These are phyloP conservation scores for Austropuccinia psidii DNA, from an alignment of 1,284 basidiomycete genomes.

Conservation along the genomic window DNA sequence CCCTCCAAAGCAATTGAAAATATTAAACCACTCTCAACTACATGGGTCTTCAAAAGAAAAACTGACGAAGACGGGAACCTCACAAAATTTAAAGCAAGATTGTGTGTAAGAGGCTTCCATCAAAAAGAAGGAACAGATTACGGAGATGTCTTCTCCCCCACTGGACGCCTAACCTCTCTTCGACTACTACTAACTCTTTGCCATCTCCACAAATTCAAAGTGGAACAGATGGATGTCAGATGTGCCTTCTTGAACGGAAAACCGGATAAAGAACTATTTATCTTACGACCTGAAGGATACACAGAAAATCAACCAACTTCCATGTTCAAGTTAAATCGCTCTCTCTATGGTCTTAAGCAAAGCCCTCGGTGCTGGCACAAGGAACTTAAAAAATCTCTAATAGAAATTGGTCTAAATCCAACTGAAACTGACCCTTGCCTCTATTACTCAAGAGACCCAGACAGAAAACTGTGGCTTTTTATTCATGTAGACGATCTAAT, in stretches of 20 bases:
- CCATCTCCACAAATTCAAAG: not conserved
- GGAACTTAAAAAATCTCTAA: not conserved
- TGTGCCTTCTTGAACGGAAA: not conserved
- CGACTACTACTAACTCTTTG: not conserved
- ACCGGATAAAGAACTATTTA: not conserved
- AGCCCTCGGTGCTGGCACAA: not conserved
- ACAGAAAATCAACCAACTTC: not conserved
- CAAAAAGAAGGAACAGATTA: constrained; percentile 12
- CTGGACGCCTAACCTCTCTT: not conserved
- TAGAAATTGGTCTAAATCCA: not conserved
- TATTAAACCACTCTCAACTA: not conserved
- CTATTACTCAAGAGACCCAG: not conserved
- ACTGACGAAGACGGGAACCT: not conserved
- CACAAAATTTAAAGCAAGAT: not conserved
- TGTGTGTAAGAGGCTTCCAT: not conserved
- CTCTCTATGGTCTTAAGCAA: not conserved
- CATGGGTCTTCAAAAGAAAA: too few species aligned
- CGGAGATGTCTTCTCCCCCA: not conserved
- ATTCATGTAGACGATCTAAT: not conserved
- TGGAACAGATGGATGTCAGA: not conserved
- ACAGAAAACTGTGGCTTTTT: not conserved
- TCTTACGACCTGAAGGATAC: not conserved
- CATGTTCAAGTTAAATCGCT: not conserved
- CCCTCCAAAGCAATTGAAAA: not conserved
- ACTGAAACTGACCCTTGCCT: not conserved